A percentile compares a stretch with the other conserved stretches of the same genome.
These are phyloP conservation scores for Trichoderma breve DNA, from an alignment of 2,329 filamentous ascomycete genomes.

Conservation along the genomic window DNA sequence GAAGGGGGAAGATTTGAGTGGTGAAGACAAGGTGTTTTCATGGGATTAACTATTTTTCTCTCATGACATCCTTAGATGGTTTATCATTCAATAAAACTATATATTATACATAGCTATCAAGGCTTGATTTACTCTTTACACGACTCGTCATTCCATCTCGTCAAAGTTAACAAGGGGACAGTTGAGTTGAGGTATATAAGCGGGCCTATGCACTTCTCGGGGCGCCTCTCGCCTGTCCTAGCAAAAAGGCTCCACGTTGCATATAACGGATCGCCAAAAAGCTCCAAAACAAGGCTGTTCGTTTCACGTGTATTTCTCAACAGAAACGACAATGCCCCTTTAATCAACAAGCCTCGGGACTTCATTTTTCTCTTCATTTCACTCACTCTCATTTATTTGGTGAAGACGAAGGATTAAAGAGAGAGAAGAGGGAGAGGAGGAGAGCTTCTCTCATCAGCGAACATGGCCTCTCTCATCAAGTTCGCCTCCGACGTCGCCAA, in stretches of 20 bases:
- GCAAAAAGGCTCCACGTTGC: slow-evolving; percentile 11
- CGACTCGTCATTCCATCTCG: not conserved
- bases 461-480: slow-evolving; percentile 33
- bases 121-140: not conserved
- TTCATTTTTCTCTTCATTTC: not conserved
- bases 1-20: slow-evolving; percentile 27
- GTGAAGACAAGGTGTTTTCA: not conserved
- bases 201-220: not conserved
- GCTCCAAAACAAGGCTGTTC: not conserved
- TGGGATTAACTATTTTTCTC: not conserved
- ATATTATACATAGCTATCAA: not conserved
- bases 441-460: not conserved
- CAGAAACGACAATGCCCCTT: not conserved
- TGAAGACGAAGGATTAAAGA: not conserved
- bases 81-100: not conserved
- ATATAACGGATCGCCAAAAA: not conserved
- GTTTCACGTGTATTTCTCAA: not conserved
- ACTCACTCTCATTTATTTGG: not conserved
- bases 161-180: not conserved
- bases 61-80: not conserved
- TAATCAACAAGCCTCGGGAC: not conserved
- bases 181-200: not conserved
- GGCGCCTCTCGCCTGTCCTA: not conserved
- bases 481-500: slow-evolving; percentile 45
- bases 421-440: not conserved